Percentiles rank a stretch among this genome's conserved stretches.
phyloP scores from a whole-genome alignment of 2,329 filamentous ascomycete species.

The Arthrocladium fulminans region DNA sequence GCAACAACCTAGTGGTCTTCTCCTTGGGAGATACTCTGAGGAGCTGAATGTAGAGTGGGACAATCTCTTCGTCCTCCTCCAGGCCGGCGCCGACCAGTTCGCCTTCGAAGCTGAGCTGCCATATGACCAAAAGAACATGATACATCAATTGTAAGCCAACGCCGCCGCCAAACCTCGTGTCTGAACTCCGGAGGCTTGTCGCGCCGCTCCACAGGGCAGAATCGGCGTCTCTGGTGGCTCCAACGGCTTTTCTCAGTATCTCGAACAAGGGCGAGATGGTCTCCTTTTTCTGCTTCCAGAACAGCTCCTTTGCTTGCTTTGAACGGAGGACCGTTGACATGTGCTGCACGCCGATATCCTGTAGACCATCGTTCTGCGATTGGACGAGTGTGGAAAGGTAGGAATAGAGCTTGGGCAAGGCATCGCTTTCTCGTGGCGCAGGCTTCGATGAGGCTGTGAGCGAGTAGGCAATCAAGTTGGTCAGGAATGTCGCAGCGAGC shows the following conservation, averaged over 20 bases:
- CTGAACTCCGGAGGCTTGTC: slow-evolving; percentile 54
- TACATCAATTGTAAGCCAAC: slow-evolving; percentile 90
- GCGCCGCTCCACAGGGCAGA: slow-evolving; percentile 45
- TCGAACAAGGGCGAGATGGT: slow-evolving; percentile 73
- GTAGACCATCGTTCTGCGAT: slow-evolving; percentile 76
- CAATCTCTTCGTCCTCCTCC: slow-evolving; percentile 89
- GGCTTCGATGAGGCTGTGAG: slow-evolving; percentile 53
- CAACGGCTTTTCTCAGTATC: slow-evolving; percentile 67
- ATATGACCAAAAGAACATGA: slow-evolving; percentile 83
- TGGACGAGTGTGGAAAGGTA: slow-evolving; percentile 80
- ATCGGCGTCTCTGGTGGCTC: slow-evolving; percentile 61
- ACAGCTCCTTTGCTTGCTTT: slow-evolving; percentile 63
- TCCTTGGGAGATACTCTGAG: slow-evolving; percentile 91
- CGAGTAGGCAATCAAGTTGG: slow-evolving; percentile 62
- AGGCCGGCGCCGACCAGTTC: slow-evolving; percentile 64
- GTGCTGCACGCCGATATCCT: slow-evolving; percentile 90
- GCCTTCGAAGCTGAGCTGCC: slow-evolving; percentile 91
- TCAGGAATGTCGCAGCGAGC: slow-evolving; percentile 78
- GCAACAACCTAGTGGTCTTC: slow-evolving; percentile 85
- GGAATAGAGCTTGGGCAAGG: slow-evolving; percentile 71
- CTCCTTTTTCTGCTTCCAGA: slow-evolving; percentile 85
- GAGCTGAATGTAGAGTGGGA: slow-evolving; percentile 85
- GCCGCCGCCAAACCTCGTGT: slow-evolving; percentile 57
- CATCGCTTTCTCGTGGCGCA: slow-evolving; percentile 57
- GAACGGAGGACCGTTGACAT: slow-evolving; percentile 78